phyloP scores from a whole-genome alignment of 1,139 yeast species.

The Yarrowia galli region DNA sequence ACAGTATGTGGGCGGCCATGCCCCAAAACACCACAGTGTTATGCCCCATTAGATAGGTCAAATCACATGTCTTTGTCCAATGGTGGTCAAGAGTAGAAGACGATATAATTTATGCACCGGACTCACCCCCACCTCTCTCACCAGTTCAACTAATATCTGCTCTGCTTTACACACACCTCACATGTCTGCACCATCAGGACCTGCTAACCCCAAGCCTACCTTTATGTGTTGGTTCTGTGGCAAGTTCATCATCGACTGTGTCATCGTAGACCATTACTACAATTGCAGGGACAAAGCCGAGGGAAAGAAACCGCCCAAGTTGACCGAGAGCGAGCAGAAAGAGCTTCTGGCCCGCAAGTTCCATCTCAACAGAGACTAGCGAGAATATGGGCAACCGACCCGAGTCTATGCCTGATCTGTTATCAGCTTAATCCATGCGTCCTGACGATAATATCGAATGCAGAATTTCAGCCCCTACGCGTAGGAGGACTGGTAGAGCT shows the following conservation, averaged over 20 bases:
- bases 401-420: background rate
- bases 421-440: background rate
- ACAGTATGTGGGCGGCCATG: no score
- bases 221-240: background rate
- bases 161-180: background rate
- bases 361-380: conserved; percentile 5
- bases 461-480: no score
- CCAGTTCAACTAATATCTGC: background rate
- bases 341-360: conserved; percentile 4
- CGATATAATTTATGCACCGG: background rate
- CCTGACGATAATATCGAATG: no score
- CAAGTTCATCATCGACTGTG: background rate
- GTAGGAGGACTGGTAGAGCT: no score
- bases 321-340: conserved; percentile 5
- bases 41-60: background rate
- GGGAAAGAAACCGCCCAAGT: background rate
- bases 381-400: no score
- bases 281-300: background rate
- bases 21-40: no score
- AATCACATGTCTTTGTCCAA: background rate
- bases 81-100: background rate
- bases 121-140: background rate
- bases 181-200: conserved; percentile 1
- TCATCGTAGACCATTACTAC: conserved; percentile 1
- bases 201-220: background rate